Base-by-base conservation (phyloP, 176 grass and related monocot species). In the Oryza longistaminata region DNA sequence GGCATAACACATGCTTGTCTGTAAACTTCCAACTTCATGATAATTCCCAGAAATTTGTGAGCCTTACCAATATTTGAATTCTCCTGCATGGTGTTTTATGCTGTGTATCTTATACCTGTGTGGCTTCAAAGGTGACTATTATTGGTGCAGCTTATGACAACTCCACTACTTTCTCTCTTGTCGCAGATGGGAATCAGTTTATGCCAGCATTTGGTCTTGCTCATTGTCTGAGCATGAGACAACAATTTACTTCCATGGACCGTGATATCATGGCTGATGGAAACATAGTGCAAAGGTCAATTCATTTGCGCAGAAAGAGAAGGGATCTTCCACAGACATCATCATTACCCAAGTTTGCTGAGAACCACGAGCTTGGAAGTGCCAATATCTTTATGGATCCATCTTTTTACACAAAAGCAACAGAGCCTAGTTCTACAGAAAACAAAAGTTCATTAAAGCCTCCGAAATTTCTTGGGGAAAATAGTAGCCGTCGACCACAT, bases 291-390 rank as follows among this genome's bases (percentile, higher is more conserved):
- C 90, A 88, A 45, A 94, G 88, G 60, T 55, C 86, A 52, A 73
- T 66, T 74, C 74, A 74, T 80, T 42, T 79, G 81, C 79, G 86
- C 68, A 82, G 86, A 83, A 92, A 71, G 79, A 95, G 83, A 95
- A 96, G 88, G 85, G 85, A 94, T 86, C 46, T 83, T 89, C 66
- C 88, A 69, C 92, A 91, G 84, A 82, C 83, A 80, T 91, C 87
- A 72, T 48, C 85, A 74, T 16, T 85, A 68, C 79, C 91, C 81
- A 94, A 83, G 74, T 88, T 89, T 74, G 25, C 83, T 72, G 93
- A 93, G 80, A 89, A 80, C 74, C 90, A 96, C 62, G 93, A 94
- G 52, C 78, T 87, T 62, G 76, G 73, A 81, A 90, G 76, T 88
- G 37, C 66, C 19, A 78, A 68, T n/a, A 88, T 73, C 87, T 87